Base-by-base conservation (phyloP, 495 filamentous ascomycete genomes). In the Sordaria brevicollis region DNA sequence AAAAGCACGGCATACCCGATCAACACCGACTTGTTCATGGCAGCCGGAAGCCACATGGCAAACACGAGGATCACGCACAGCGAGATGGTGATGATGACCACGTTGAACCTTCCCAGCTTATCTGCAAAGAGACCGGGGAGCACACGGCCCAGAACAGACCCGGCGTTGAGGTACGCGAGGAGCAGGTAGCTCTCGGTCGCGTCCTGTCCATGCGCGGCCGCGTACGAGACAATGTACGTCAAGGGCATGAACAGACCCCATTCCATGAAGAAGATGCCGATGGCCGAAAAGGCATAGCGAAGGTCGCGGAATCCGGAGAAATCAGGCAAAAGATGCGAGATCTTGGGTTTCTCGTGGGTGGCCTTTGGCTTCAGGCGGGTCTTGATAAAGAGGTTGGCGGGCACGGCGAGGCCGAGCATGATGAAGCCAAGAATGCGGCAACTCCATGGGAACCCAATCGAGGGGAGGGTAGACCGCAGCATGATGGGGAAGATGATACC, bases 41-140 rank as follows among this genome's bases (percentile, higher is more conserved):
- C 81, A 4, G 88, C 87, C 68, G 93, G 88, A 10, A 97, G 86
- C 94, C 94, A 98, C n/a, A 98, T 75, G 29, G 84, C 90, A 19
- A 94, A 81, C 49, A 91, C 87, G 8, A 88, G 89, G 21, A 89
- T 74, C 43, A 91, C 77, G 78, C 92, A 97, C 7, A 93, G 75
- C 5, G 76, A 69, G 65, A 89, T 82, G 15, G 86, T 88, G 17
- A 85, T 69, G 33, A 90, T 82, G 69, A 85, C 84, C 34, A 81
- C 76, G 69, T 85, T 85, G 73, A 85, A 85, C 10, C 81, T 76
- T 2, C 83, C 83, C n/a, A 86, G 78, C 49, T 85, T 84, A 76
- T 94, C 92, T 7, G 91, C 89, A 9, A 93, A 73, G 74, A 89
- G 85, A 49, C 90, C 91, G 0, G 90, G 91, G 1, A 88, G 77